A percentile compares a stretch with the other conserved stretches of the same genome.
Evolutionary conservation across 805 yeast genomes (phyloP).

Genomic region (Candida maris): DNA sequence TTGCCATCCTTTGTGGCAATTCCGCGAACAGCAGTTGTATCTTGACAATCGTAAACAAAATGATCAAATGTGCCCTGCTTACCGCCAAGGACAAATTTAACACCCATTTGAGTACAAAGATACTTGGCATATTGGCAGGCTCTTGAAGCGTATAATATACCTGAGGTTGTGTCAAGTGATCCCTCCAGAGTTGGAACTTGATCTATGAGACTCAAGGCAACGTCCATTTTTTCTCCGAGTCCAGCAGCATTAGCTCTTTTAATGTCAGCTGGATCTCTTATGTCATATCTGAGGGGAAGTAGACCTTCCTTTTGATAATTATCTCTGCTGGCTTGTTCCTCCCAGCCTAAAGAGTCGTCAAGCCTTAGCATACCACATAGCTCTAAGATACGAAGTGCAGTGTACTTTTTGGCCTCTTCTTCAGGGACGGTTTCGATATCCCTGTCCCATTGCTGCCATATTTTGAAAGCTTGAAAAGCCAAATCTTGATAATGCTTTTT

Average conservation of each 20-base stretch:
- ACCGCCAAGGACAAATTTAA: slow-evolving; percentile 32
- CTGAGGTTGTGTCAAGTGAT: slow-evolving; percentile 31
- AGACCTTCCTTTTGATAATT: slow-evolving; percentile 28
- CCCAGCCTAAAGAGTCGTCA: slow-evolving; percentile 26
- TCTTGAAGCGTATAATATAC: slow-evolving; percentile 34
- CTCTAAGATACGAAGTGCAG: slow-evolving; percentile 25
- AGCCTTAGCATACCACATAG: slow-evolving; percentile 29
- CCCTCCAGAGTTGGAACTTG: slow-evolving; percentile 19
- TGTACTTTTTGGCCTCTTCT: slow-evolving; percentile 23
- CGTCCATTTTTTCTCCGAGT: slow-evolving; percentile 22
- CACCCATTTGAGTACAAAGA: slow-evolving; percentile 29
- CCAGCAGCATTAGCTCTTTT: slow-evolving; percentile 32
- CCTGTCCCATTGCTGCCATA: slow-evolving; percentile 26
- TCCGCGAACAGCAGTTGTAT: slow-evolving; percentile 25
- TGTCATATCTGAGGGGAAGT: slow-evolving; percentile 28
- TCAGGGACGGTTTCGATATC: slow-evolving; percentile 21
- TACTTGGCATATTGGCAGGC: slow-evolving; percentile 31
- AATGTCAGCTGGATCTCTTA: slow-evolving; percentile 28
- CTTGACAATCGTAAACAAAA: slow-evolving; percentile 16
- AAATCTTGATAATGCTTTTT: slow-evolving; percentile 33
- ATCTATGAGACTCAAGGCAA: slow-evolving; percentile 16
- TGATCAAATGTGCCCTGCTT: slow-evolving; percentile 27
- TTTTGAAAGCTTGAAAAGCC: slow-evolving; percentile 26
- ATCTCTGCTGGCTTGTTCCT: slow-evolving; percentile 22
- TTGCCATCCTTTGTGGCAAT: slow-evolving; percentile 26